Conservation (phyloP, 116 monocot species). For the Zostera marina region DNA sequence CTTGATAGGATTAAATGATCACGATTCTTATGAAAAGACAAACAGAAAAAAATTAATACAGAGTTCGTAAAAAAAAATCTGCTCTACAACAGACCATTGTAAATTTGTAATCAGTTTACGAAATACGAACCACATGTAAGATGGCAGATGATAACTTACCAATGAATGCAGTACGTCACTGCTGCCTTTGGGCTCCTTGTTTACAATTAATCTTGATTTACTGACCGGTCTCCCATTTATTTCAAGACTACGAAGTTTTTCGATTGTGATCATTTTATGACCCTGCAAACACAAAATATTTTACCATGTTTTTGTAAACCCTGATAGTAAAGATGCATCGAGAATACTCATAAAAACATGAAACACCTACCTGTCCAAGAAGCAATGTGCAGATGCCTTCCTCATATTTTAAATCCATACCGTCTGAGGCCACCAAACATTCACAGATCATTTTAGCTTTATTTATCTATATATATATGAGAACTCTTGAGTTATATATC, state of each 20-base stretch:
- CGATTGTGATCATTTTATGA: slow-evolving; percentile 27
- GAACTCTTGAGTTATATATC: neutral
- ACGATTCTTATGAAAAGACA: too few relatives aligned
- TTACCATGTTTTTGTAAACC: neutral
- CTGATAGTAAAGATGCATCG: neutral
- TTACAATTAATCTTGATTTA: slow-evolving; percentile 19
- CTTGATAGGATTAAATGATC: too few relatives aligned
- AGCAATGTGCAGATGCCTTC: slow-evolving; percentile 74
- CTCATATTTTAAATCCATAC: slow-evolving; percentile 77
- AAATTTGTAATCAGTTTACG: neutral
- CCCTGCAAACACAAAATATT: slow-evolving; percentile 23
- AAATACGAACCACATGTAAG: slow-evolving; percentile 1
- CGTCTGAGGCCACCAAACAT: slow-evolving; percentile 66
- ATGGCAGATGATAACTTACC: slow-evolving; percentile 22
- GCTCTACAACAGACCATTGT: neutral
- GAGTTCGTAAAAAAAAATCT: neutral
- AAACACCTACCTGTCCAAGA: slow-evolving; percentile 73
- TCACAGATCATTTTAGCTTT: slow-evolving; percentile 82
- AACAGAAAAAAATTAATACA: neutral
- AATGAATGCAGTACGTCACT: slow-evolving; percentile 24
- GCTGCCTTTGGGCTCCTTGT: slow-evolving; percentile 28
- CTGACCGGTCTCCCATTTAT: slow-evolving; percentile 24
- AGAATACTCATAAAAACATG: neutral
- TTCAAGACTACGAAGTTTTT: slow-evolving; percentile 53
- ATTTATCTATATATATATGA: slow-evolving; percentile 35